Evolutionary conservation across 768 basidiomycete species (phyloP).

Genomic region (Clavaria fumosa): DNA sequence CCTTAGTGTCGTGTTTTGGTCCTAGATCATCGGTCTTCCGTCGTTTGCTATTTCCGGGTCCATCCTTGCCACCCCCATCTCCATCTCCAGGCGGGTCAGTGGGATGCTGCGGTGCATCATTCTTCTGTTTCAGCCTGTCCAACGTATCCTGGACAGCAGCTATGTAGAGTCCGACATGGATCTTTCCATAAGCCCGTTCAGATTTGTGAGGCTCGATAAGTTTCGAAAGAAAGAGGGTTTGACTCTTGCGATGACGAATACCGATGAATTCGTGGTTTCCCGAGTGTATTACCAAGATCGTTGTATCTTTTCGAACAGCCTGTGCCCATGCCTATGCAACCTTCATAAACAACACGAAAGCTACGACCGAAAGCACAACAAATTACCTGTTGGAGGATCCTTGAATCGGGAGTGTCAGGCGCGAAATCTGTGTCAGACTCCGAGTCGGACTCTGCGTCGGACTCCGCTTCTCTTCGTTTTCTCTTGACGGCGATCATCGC

Average conservation of each 20-base stretch:
- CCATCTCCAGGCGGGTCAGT: neutral
- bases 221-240: constrained; percentile 3
- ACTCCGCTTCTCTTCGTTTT: too few relatives aligned
- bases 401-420: neutral
- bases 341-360: neutral
- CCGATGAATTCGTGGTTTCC: constrained; percentile 3
- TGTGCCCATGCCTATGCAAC: constrained; percentile 1
- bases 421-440: neutral
- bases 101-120: neutral
- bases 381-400: constrained; percentile 5
- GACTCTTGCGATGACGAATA: constrained; percentile 1
- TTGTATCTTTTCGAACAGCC: constrained; percentile 1
- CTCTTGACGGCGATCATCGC: too few relatives aligned
- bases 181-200: constrained; percentile 1
- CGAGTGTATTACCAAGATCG: neutral
- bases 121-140: neutral
- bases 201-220: neutral
- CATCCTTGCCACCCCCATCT: neutral
- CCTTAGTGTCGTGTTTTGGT: constrained; percentile 9
- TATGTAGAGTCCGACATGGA: constrained; percentile 3
- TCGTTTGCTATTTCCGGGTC: neutral
- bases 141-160: constrained; percentile 1
- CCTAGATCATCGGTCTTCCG: too few relatives aligned
- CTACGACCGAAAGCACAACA: neutral
- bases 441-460: too few relatives aligned